Evolutionary conservation across 192 early-diverging fungal genomes (phyloP), one percentile per base, ranked within the genome.

Genomic region (Geranomyces michiganensis): DNA sequence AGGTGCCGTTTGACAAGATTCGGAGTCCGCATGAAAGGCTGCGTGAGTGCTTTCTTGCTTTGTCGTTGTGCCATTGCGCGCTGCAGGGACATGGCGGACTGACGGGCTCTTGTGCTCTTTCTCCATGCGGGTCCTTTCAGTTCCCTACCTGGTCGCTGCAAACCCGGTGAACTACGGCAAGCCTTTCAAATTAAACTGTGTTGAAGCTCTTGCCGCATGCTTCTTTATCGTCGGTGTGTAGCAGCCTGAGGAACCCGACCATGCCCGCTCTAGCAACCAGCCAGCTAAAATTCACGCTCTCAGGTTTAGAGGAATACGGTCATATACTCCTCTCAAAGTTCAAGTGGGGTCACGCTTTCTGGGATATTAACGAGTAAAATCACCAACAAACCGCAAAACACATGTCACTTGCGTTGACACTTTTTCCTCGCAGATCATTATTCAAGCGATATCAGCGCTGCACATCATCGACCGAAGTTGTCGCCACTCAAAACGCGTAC

Each of bases 121-220:
- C 36, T 41, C 10, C 36, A 10, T 10, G 36, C 10, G 51, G 5
- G 12, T 27, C 17, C 17, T 29, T 8, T 5, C 81, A 90, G 88
- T 99, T 48, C 97, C 97, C 0, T 98, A 94, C 62, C 81, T 99
- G 61, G 89, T 98, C 12, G 97, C 97, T 0, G 90, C 96, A 2
- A 99, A 99, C 73, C 94, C 95, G 4, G 95, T 97, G 55, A 99
- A 99, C 77, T 98, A 99, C 79, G 97, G 97, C 26, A 89, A 88
- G 63, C 96, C 96, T 21, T 95, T 90, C 89, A 93, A 93, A 62
- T 82, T 99, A 66, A 99, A 98, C 78, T 98, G 95, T 80, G 97
- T 90, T 17, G 97, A 99, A 76, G 97, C 97, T 0, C 84, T 97
- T 71, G 97, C 97, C 13, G 97, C 95, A 0, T 88, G 88, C 33